These are phyloP conservation scores for Tolypocladium amazonense DNA, from an alignment of 2,329 filamentous ascomycete genomes.

Conservation along the genomic window DNA sequence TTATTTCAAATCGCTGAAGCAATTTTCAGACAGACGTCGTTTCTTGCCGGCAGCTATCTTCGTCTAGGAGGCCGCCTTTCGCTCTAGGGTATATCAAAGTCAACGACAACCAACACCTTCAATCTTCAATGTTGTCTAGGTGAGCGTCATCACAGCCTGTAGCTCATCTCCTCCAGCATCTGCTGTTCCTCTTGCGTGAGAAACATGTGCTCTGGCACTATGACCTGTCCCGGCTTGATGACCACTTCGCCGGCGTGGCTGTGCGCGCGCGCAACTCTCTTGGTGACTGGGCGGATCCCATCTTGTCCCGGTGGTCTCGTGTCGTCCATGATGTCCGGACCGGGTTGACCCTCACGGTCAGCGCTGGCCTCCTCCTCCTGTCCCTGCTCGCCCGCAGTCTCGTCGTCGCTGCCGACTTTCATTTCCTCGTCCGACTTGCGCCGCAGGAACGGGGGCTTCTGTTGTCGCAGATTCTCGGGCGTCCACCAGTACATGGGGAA, in stretches of 20 bases:
- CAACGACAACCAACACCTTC: neutral
- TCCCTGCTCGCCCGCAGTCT: neutral
- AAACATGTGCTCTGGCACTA: constrained; percentile 23
- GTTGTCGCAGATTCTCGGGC: constrained; percentile 19
- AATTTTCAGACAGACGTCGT: no score
- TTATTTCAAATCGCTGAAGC: no score
- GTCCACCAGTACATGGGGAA: constrained; percentile 67
- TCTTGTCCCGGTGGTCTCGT: no score
- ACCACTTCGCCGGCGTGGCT: constrained; percentile 18
- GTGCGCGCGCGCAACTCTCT: neutral
- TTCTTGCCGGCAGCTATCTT: no score
- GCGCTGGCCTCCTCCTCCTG: neutral
- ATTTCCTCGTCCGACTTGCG: constrained; percentile 4
- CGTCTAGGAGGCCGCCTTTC: neutral
- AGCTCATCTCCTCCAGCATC: constrained; percentile 23
- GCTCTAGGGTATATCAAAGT: neutral
- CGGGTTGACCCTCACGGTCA: constrained; percentile 5
- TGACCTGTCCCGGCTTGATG: constrained; percentile 21
- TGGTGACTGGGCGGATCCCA: no score
- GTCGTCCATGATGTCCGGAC: no score
- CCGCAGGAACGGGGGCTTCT: constrained; percentile 3
- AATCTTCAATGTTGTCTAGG: neutral
- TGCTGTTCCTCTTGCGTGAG: constrained; percentile 26
- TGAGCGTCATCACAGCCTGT: constrained; percentile 14
- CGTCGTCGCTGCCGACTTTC: neutral